These are phyloP conservation scores for Hyphopichia homilentoma DNA, from an alignment of 805 yeast species.

Conservation along the genomic window DNA sequence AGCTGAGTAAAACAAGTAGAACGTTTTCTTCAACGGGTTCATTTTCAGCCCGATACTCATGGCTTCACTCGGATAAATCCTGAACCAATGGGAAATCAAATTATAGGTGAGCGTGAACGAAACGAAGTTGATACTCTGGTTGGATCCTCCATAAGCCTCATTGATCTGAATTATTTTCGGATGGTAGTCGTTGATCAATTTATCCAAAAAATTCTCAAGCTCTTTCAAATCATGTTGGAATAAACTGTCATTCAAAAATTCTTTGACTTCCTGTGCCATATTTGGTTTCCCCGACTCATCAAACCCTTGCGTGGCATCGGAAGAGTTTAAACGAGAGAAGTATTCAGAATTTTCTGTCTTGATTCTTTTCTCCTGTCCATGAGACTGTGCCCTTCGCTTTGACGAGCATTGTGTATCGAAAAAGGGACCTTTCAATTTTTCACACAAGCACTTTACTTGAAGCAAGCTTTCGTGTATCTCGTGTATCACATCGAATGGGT, in stretches of 20 bases:
- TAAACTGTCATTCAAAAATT: conserved; percentile 1
- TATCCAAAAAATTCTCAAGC: conserved; percentile 25
- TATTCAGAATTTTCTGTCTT: no score
- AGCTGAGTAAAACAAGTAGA: conserved; percentile 32
- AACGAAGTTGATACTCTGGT: conserved; percentile 17
- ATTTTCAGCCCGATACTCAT: conserved; percentile 22
- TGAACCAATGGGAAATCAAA: conserved; percentile 33
- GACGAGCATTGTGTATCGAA: no score
- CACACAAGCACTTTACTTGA: conserved; percentile 19
- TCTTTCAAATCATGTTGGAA: conserved; percentile 11
- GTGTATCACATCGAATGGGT: conserved; percentile 24
- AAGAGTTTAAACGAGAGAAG: no score
- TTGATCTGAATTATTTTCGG: conserved; percentile 27
- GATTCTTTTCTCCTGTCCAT: no score
- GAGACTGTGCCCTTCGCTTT: no score
- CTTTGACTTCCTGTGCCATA: not conserved
- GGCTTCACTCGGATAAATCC: conserved; percentile 29
- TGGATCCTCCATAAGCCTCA: conserved; percentile 14
- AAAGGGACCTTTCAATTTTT: not conserved
- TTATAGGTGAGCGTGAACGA: conserved; percentile 31
- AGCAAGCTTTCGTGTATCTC: conserved; percentile 22
- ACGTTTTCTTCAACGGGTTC: conserved; percentile 27
- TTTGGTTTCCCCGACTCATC: not conserved
- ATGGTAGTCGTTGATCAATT: conserved; percentile 19
- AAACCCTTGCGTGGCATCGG: not conserved